Evolutionary conservation across 306 rosid species (phyloP), one percentile per base, ranked within the genome.

Genomic region (Quercus parvula): DNA sequence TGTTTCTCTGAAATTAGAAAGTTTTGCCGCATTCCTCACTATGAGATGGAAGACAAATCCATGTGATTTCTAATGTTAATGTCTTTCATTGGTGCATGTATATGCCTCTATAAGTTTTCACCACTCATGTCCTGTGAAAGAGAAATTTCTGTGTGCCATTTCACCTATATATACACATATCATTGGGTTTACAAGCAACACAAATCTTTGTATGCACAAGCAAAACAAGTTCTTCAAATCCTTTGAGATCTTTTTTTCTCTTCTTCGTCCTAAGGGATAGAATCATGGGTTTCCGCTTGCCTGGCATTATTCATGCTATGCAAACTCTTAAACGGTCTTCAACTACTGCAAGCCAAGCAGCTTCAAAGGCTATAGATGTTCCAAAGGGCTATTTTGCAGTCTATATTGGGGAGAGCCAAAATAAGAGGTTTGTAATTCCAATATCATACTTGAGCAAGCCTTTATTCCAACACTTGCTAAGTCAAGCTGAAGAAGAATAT

Each of bases 311-410:
- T 64, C 44, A 15, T 8, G 13, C 70, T 18, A 64, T 15, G 70
- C 24, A 64, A 18, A 63, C 7, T 27, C 30, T 4, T 59, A 59
- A 31, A 82, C 31, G 54, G 8, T 20, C 74, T 28, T 62, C 81
- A 78, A 66, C 54, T 49, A 22, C 71, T 11, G 75, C 22, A 67
- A 64, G n/a, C 27, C 63, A 73, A 74, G 75, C 44, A 52, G 30
- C 57, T 61, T 31, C 59, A 13, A 78, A 77, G 58, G 1, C 20
- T 56, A 35, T 14, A 11, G 84, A 79, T 51, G 79, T 91, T 10
- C 87, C 88, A 56, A 86, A 87, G 75, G 91, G 88, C 30, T 61
- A 82, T 59, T 66, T 87, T 59, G 89, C 92, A 0, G 86, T 88
- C 1, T 89, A 88, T 22, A 89, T 88, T 25, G 88, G 91, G 19